Conservation (phyloP, 2,329 filamentous ascomycete genomes). For the Endoconidiophora polonica region DNA sequence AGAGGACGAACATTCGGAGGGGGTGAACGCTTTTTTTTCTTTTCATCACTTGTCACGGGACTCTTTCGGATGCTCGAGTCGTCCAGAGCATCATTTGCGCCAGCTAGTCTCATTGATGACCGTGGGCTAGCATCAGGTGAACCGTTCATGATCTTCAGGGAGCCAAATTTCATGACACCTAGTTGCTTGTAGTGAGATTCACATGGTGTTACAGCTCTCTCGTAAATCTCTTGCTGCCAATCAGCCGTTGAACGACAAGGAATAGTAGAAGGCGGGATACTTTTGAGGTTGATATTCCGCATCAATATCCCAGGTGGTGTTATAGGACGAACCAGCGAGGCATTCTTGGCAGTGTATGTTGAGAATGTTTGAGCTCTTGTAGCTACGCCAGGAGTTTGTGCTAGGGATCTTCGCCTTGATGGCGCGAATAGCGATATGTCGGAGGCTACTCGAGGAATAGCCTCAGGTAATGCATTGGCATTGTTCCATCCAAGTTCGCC, state of each 20-base stretch:
- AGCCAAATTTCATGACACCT: constrained; percentile 45
- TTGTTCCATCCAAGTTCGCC: constrained; percentile 13
- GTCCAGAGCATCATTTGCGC: constrained; percentile 10
- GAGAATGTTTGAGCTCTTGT: constrained; percentile 22
- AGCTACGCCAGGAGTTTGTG: constrained; percentile 33
- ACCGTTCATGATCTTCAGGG: constrained; percentile 45
- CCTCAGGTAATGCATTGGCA: constrained; percentile 14
- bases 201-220: constrained; percentile 24
- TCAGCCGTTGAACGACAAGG: constrained; percentile 14
- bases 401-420: constrained; percentile 30
- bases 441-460: constrained; percentile 26
- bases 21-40: constrained; percentile 1
- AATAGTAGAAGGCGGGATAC: background rate
- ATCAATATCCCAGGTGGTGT: background rate
- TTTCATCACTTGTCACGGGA: too few relatives aligned
- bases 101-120: constrained; percentile 13
- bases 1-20: constrained; percentile 9
- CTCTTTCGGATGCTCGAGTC: too few relatives aligned
- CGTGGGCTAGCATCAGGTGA: constrained; percentile 31
- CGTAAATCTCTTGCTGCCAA: constrained; percentile 14
- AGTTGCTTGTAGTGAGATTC: constrained; percentile 43
- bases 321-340: background rate
- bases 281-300: background rate
- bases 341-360: background rate
- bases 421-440: constrained; percentile 32